phyloP scores from a whole-genome alignment of 2,329 filamentous ascomycete genomes.

The Hyphodiscus sp. region DNA sequence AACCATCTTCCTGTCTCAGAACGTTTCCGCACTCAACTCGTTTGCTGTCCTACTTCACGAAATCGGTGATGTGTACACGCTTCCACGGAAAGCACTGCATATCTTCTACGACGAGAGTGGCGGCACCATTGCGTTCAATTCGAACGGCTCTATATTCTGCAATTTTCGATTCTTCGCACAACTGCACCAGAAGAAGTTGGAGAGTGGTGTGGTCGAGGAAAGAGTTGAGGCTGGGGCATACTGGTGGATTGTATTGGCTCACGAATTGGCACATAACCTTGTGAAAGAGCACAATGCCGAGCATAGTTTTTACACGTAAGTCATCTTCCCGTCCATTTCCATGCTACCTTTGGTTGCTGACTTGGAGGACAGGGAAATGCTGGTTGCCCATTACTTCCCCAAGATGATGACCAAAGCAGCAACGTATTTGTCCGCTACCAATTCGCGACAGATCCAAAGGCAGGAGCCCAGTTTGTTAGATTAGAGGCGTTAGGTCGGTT shows the following conservation, averaged over 20 bases:
- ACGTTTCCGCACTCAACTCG: conserved; percentile 56
- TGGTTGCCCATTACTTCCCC: conserved; percentile 70
- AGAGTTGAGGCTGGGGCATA: conserved; percentile 68
- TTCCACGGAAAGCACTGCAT: conserved; percentile 64
- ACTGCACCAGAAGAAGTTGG: conserved; percentile 56
- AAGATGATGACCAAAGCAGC: conserved; percentile 48
- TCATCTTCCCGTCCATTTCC: conserved; percentile 3
- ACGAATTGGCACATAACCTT: conserved; percentile 93
- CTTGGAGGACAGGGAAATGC: conserved; percentile 53
- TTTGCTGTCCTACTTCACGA: conserved; percentile 68
- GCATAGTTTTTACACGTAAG: conserved; percentile 76
- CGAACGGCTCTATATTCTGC: conserved; percentile 81
- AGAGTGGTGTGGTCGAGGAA: conserved; percentile 34
- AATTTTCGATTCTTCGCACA: conserved; percentile 84
- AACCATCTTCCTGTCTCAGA: conserved; percentile 51
- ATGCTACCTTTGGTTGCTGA: background rate
- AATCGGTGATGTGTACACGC: conserved; percentile 64
- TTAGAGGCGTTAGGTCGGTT: background rate
- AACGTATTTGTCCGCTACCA: conserved; percentile 2
- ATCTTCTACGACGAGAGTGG: conserved; percentile 80
- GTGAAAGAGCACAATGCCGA: conserved; percentile 69
- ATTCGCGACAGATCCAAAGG: background rate
- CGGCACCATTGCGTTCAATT: conserved; percentile 88
- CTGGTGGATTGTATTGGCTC: conserved; percentile 95
- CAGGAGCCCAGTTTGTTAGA: background rate